Evolutionary conservation across 805 yeast species (phyloP).

Genomic region (Cyberlindnera misumaiensis): DNA sequence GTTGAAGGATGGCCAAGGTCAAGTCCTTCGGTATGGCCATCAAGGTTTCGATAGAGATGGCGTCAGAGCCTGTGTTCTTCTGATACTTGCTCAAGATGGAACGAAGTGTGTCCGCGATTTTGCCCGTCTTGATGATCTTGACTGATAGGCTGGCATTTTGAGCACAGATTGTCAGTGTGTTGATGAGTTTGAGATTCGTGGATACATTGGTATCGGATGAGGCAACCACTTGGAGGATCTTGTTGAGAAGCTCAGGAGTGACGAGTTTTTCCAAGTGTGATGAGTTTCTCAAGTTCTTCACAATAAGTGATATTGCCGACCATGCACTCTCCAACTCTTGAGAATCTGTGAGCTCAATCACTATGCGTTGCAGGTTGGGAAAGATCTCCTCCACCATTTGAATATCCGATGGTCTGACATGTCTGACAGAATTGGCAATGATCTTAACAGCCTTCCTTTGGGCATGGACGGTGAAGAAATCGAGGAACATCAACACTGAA

Average conservation of each 20-base stretch:
- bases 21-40: constrained; percentile 71
- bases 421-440: constrained; percentile 61
- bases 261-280: constrained; percentile 42
- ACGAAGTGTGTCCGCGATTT: constrained; percentile 40
- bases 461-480: constrained; percentile 83
- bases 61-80: constrained; percentile 23
- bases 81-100: constrained; percentile 47
- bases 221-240: constrained; percentile 25
- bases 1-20: constrained; percentile 43
- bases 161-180: constrained; percentile 39
- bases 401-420: constrained; percentile 38
- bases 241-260: constrained; percentile 28
- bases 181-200: constrained; percentile 26
- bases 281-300: constrained; percentile 40
- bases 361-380: constrained; percentile 48
- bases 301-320: constrained; percentile 52
- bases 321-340: constrained; percentile 58
- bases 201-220: constrained; percentile 25
- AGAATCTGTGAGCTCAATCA: constrained; percentile 49
- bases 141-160: constrained; percentile 34
- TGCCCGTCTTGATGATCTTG: constrained; percentile 39
- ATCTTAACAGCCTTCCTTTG: constrained; percentile 75
- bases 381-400: constrained; percentile 48
- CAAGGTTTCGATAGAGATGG: constrained; percentile 56
- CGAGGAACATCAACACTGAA: constrained; percentile 66